A percentile compares a stretch with the other conserved stretches of the same genome.
These are phyloP conservation scores for Salvia rosmarinus DNA, from an alignment of 257 asterid genomes.

Conservation along the genomic window DNA sequence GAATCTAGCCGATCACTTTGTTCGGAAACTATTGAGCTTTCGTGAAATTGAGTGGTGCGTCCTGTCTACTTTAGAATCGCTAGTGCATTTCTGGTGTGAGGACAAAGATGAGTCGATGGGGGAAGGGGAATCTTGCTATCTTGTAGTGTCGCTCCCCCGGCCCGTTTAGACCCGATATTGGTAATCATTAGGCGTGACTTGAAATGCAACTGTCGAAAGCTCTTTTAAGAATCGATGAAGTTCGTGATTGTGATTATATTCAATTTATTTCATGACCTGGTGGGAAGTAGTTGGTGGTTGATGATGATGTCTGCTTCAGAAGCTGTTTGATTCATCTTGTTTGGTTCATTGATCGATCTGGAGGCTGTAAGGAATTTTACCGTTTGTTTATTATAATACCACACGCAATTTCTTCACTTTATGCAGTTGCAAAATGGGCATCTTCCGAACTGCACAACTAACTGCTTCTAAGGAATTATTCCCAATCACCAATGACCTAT, in stretches of 20 bases:
- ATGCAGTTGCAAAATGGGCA: not conserved
- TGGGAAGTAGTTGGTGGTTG: not conserved
- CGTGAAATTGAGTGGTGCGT: slow-evolving; percentile 5
- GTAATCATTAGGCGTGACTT: slow-evolving; percentile 5
- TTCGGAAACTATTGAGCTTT: slow-evolving; percentile 3
- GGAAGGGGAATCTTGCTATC: slow-evolving; percentile 2
- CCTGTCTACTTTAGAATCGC: not conserved
- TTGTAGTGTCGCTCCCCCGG: not conserved
- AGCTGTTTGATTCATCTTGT: not conserved
- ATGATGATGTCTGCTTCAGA: not conserved
- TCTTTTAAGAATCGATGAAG: not conserved
- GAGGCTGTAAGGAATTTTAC: not conserved
- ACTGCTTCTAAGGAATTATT: not conserved
- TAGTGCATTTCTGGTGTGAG: slow-evolving; percentile 26
- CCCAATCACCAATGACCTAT: not conserved
- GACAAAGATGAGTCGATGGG: not conserved
- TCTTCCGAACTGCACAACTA: not conserved
- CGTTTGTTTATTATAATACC: not conserved
- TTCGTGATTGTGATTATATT: not conserved
- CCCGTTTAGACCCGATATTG: not conserved
- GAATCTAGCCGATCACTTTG: not conserved
- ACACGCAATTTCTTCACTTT: not conserved
- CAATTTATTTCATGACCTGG: not conserved
- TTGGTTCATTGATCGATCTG: not conserved
- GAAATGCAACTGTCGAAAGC: not conserved